Evolutionary conservation across 257 asterid species (phyloP).

Genomic region (Solanum sejunctum): DNA sequence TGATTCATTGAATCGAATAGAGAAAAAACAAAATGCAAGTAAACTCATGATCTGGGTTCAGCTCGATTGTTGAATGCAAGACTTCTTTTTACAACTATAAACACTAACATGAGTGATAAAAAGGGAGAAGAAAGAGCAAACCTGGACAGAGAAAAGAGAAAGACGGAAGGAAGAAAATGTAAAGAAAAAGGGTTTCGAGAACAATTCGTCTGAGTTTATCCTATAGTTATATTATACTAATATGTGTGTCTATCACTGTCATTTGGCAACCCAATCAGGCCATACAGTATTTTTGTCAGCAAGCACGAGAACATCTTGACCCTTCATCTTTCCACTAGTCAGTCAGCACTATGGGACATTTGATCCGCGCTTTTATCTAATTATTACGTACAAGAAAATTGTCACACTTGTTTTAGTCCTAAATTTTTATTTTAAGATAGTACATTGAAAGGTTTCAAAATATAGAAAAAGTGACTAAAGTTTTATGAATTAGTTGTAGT

Average conservation of each 20-base stretch:
- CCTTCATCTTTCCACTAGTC: neutral
- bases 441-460: too few relatives aligned
- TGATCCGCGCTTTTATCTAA: neutral
- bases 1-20: neutral
- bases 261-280: neutral
- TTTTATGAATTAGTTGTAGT: too few relatives aligned
- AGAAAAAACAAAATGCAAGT: neutral
- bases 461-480: too few relatives aligned
- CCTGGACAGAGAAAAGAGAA: neutral
- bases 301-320: constrained; percentile 8
- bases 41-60: neutral
- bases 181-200: neutral
- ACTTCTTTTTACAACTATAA: neutral
- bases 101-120: neutral
- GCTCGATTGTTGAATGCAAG: neutral
- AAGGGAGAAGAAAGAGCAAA: neutral
- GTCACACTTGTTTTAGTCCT: too few relatives aligned
- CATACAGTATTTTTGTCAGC: neutral
- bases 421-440: too few relatives aligned
- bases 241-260: neutral
- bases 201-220: neutral
- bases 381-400: too few relatives aligned
- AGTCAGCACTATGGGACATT: neutral
- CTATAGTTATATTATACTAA: neutral
- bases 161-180: neutral